Evolutionary conservation across 1,139 yeast genomes (phyloP).

Genomic region (Diutina siamensis): DNA sequence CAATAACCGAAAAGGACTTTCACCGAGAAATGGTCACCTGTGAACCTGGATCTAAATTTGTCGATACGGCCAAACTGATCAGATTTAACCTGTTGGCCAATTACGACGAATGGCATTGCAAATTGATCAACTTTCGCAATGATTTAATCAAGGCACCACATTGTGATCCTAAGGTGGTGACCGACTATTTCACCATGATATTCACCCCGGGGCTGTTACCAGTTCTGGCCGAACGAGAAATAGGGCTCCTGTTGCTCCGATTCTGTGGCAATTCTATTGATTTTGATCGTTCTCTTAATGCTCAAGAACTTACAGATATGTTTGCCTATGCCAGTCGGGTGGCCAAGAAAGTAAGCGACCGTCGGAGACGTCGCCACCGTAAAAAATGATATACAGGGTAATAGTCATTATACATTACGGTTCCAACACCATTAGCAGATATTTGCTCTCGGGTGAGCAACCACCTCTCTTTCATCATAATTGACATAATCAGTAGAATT

Average conservation of each 20-base stretch:
- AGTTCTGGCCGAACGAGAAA: not conserved
- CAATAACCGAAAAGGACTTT: no score
- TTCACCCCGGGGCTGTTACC: conserved; percentile 1
- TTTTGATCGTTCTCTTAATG: not conserved
- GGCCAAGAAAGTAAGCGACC: not conserved
- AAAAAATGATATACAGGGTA: not conserved
- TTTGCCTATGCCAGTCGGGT: conserved; percentile 1
- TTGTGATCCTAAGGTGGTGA: not conserved
- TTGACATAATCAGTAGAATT: not conserved
- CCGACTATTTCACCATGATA: not conserved
- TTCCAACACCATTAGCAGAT: not conserved
- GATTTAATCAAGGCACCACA: not conserved
- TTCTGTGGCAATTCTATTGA: not conserved
- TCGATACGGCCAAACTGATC: not conserved
- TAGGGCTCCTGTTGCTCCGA: not conserved
- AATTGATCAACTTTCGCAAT: not conserved
- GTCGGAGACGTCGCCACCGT: not conserved
- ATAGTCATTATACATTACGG: not conserved
- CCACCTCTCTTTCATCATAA: not conserved
- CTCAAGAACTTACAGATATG: not conserved
- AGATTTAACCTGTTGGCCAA: not conserved
- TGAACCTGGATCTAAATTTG: not conserved
- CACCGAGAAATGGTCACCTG: no score
- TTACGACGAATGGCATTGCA: not conserved
- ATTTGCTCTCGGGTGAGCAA: not conserved